Evolutionary conservation across 1,139 yeast genomes (phyloP), one percentile per base, ranked within the genome.

Genomic region (Candida glucosophila): DNA sequence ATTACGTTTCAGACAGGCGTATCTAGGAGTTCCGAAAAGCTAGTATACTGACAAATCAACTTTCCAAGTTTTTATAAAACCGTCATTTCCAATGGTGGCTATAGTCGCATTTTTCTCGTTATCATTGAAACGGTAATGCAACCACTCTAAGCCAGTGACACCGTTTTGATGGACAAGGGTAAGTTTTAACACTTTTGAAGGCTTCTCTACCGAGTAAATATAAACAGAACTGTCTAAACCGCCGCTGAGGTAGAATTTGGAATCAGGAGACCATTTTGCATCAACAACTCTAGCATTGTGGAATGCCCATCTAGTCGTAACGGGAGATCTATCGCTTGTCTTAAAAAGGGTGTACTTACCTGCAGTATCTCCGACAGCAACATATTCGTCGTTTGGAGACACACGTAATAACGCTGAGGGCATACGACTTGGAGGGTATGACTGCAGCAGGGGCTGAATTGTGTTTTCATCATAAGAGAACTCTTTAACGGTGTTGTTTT

Each of bases 261-360:
- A 80, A 39, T 80, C 86, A 3, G 59, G 52, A 23, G 78, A 69
- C 97, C 97, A 90, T 17, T 73, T 55, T 25, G 92, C 80, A 19
- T 78, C 73, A 29, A 73, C 75, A 32, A 90, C 79, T 31, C 71
- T 75, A 30, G 94, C 77, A 3, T 88, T 80, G 49, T 92, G 96
- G 74, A 82, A 88, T 1, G 94, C 79, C 99, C 99, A 90, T 47
- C 97, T 73, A 1, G 92, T 74, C 2, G 97, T 86, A 23, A 80
- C 72, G 5, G 82, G 61, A 5, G 67, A 44, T 21, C 65, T 71
- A 24, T 74, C 75, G 2, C 55, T 51, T 11, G 72, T 49, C 33
- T 74, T 68, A 52, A 75, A 85, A 16, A 85, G 61, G 9, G 77
- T 57, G 38, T 85, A 82, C 49, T 90, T 90, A 20, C 98, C 98